These are phyloP conservation scores for Spathaspora hagerdaliae DNA, from an alignment of 805 yeast genomes.

Conservation along the genomic window DNA sequence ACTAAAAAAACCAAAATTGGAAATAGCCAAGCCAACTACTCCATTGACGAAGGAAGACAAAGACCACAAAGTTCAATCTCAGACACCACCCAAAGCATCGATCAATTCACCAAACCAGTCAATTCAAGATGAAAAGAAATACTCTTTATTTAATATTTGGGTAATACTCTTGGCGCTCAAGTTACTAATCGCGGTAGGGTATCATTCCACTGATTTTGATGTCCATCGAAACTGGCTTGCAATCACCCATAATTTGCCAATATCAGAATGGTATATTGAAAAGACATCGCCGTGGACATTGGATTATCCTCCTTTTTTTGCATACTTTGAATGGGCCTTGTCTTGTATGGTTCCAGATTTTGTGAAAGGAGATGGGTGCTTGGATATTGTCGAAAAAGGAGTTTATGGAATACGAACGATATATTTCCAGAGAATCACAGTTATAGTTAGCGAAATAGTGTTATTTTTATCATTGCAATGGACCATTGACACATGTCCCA, in stretches of 20 bases:
- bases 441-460: slow-evolving; percentile 69
- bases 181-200: slow-evolving; percentile 48
- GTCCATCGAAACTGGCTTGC: slow-evolving; percentile 98
- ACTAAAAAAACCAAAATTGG: neutral
- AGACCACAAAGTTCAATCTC: neutral
- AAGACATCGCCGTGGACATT: slow-evolving; percentile 83
- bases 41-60: neutral
- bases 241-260: slow-evolving; percentile 71
- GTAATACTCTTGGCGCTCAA: slow-evolving; percentile 31
- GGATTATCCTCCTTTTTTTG: slow-evolving; percentile 97
- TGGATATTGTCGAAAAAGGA: slow-evolving; percentile 64
- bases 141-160: slow-evolving; percentile 35
- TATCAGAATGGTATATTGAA: slow-evolving; percentile 80
- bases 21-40: neutral
- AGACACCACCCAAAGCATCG: neutral
- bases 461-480: slow-evolving; percentile 69
- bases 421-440: slow-evolving; percentile 77
- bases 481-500: slow-evolving; percentile 49
- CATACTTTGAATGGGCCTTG: slow-evolving; percentile 85
- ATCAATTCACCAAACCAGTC: neutral
- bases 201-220: slow-evolving; percentile 94
- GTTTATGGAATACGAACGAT: slow-evolving; percentile 74
- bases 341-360: slow-evolving; percentile 63
- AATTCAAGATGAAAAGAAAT: slow-evolving; percentile 2
- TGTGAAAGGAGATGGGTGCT: slow-evolving; percentile 72